Conservation (phyloP, 2,329 filamentous ascomycete species). For the Sporothrix phasma region DNA sequence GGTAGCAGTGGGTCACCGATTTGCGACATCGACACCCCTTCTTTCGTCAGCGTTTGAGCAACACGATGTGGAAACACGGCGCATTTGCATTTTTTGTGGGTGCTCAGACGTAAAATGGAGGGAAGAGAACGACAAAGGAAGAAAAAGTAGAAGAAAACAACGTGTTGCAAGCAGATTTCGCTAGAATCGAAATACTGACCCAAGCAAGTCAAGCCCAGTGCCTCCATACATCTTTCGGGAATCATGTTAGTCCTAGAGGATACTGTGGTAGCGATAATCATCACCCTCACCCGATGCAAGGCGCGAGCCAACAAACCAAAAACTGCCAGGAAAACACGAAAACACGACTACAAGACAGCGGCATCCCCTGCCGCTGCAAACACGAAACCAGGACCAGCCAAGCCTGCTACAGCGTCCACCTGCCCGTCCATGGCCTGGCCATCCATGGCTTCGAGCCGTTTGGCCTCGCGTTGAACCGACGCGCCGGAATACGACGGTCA, state of each 20-base stretch:
- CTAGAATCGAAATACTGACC: too few species aligned
- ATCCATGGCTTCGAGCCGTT: not conserved
- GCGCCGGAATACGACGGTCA: slow-evolving; percentile 10
- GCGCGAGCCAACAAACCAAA: not conserved
- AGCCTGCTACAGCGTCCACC: not conserved
- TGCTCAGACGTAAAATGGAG: too few species aligned
- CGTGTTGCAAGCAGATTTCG: too few species aligned
- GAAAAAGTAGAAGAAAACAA: too few species aligned
- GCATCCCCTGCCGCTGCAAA: not conserved
- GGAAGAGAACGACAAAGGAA: not conserved
- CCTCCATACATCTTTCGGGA: not conserved
- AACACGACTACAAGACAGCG: not conserved
- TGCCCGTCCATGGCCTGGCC: not conserved
- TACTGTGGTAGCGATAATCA: not conserved
- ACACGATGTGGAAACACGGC: not conserved
- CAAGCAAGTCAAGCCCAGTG: not conserved
- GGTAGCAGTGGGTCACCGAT: slow-evolving; percentile 5
- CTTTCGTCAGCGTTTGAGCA: not conserved
- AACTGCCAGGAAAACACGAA: not conserved
- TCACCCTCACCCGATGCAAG: not conserved
- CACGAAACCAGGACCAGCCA: not conserved
- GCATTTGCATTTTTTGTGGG: not conserved
- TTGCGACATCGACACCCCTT: slow-evolving; percentile 8
- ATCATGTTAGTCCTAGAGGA: not conserved
- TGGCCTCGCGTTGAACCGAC: slow-evolving; percentile 11